Conservation (phyloP, 306 rosid species). For the Prosopis cineraria region DNA sequence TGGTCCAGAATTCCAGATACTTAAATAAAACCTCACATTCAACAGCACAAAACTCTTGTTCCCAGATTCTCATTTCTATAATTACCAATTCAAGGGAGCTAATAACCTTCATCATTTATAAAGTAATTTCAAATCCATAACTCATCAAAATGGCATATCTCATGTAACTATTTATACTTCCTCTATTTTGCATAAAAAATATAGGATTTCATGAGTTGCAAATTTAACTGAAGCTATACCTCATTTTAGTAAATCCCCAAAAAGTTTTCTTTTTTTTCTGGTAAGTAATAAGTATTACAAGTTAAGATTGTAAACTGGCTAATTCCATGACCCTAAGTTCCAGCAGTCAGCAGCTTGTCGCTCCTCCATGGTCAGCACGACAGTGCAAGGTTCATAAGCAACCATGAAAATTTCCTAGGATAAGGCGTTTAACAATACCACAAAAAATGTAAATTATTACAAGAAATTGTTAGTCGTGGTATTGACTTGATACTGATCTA, state of each 20-base stretch:
- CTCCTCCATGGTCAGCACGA: constrained; percentile 22
- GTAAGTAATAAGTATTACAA: not conserved
- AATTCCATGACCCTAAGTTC: not conserved
- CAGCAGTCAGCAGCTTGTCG: not conserved
- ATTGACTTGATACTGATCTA: not conserved
- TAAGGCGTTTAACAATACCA: not conserved
- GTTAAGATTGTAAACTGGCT: not conserved
- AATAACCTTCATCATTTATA: not conserved
- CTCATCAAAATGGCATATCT: not conserved
- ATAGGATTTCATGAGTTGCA: not conserved
- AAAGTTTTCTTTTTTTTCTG: not conserved
- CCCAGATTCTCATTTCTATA: not conserved
- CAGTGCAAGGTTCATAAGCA: not conserved
- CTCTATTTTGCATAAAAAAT: not conserved
- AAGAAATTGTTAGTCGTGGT: not conserved
- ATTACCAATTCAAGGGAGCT: not conserved
- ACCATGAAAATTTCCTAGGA: constrained; percentile 1
- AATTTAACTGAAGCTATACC: not conserved
- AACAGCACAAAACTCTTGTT: not conserved
- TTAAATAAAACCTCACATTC: not conserved
- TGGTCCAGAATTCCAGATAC: not conserved
- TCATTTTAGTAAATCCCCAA: not conserved
- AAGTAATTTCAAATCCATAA: not conserved
- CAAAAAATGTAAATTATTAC: not conserved
- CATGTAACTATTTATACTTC: not conserved